Evolutionary conservation across 2,329 filamentous ascomycete species (phyloP).

Genomic region (Leptographium galeiforme): DNA sequence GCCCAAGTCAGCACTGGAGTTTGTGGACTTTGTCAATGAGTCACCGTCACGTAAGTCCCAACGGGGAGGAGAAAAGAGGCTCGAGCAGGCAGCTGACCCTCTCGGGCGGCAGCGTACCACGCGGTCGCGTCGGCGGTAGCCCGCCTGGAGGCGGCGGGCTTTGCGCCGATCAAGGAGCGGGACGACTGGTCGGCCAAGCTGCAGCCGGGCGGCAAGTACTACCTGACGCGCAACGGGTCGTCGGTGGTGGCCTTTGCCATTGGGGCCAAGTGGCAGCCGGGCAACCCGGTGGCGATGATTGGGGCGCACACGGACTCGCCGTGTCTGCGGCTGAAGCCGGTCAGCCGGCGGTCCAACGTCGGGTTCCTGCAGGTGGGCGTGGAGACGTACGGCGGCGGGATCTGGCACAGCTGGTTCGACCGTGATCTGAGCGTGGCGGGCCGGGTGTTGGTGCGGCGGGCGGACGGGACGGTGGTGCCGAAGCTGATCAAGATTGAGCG

Average conservation of each 20-base stretch:
- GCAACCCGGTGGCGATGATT: constrained; percentile 83
- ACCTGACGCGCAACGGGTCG: constrained; percentile 83
- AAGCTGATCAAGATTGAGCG: constrained; percentile 83
- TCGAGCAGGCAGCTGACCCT: background rate
- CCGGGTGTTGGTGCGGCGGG: constrained; percentile 61
- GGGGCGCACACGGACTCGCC: constrained; percentile 95
- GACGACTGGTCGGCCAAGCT: constrained; percentile 75
- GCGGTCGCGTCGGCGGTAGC: constrained; percentile 68
- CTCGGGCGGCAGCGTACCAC: constrained; percentile 75
- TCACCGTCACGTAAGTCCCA: constrained; percentile 70
- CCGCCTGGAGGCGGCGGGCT: constrained; percentile 70
- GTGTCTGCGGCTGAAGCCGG: constrained; percentile 81
- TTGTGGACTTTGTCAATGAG: constrained; percentile 84
- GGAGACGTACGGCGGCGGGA: constrained; percentile 90
- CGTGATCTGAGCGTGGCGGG: constrained; percentile 85
- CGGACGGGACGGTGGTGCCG: constrained; percentile 61
- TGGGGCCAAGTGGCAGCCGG: constrained; percentile 79
- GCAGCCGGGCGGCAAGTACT: constrained; percentile 85
- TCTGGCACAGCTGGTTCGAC: constrained; percentile 99
- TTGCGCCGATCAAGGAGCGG: constrained; percentile 77
- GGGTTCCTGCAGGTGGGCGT: constrained; percentile 92
- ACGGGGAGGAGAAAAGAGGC: background rate
- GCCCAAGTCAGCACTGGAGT: constrained; percentile 56
- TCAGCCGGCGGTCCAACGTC: constrained; percentile 74
- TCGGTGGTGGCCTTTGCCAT: constrained; percentile 89